Base-by-base conservation (phyloP, 257 asterid species). In the Nicotiana noctiflora region DNA sequence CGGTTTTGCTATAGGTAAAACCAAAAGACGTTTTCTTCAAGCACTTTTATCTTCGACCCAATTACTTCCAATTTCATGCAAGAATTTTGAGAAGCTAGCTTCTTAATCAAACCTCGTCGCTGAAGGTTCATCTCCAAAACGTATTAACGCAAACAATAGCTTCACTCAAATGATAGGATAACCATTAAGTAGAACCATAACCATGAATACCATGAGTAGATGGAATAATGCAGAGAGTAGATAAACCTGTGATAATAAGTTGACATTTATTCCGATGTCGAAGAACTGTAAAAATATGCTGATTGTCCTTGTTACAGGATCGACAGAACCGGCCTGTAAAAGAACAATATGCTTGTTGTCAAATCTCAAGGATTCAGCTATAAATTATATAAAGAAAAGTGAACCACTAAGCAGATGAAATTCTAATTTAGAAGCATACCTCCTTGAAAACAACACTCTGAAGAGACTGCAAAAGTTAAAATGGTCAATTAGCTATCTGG, bases 371-470 rank as follows among this genome's bases (percentile, higher is more conserved):
- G 79, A 9, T 21, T 53, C 46, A 81, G 74, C 79, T 77, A 77
- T 72, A 66, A 74, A 23, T 74, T 76, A 61, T 21, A 78, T 77
- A 79, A 64, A 53, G 37, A 81, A 44, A 77, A 51, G 37, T 55
- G 44, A 82, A 74, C 57, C 82, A 64, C 37, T 63, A 37, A 15
- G 65, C 46, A 52, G 23, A 85, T 19, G 37, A 13, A 78, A 61
- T 75, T 76, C 67, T 34, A 78, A 79, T 44, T 68, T 66, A 49
- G 60, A 52, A 66, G 78, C 7, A 52, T 91, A 96, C 99, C 97
- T 96, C 97, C 88, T 93, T 96, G 94, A 96, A 94, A 82, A 94
- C 92, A 52, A 96, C 97, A 83, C 98, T 96, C 85, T 94, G 99
- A 88, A 96, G 89, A 75, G 97, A 94, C 99, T 96, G 98, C 97